Evolutionary conservation across 1,284 basidiomycete genomes (phyloP).

Genomic region (Apiotrichum sp.): DNA sequence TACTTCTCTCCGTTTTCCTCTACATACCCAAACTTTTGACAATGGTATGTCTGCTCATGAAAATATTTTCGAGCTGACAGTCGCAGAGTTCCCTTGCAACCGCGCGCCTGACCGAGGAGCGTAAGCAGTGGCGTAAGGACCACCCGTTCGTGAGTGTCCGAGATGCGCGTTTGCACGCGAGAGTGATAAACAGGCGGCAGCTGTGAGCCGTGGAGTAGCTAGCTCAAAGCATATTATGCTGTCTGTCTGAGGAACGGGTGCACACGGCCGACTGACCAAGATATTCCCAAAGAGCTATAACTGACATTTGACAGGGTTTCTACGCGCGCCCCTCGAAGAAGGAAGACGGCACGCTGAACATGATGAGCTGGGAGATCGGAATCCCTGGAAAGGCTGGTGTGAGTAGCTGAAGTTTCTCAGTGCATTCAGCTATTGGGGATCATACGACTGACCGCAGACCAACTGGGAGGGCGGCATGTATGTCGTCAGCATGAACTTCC

Average conservation of each 20-base stretch:
- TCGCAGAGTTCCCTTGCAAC: conserved; percentile 29
- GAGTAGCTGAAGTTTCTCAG: conserved; percentile 40
- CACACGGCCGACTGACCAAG: no score
- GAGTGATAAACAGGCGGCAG: background rate
- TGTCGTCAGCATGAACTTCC: conserved; percentile 89
- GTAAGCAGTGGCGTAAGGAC: conserved; percentile 98
- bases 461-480: conserved; percentile 94
- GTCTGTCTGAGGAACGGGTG: no score
- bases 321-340: conserved; percentile 87
- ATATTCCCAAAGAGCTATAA: background rate
- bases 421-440: background rate
- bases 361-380: conserved; percentile 97
- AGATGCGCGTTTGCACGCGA: background rate
- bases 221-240: no score
- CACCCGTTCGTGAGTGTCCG: conserved; percentile 83
- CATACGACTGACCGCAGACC: conserved; percentile 57
- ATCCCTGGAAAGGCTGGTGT: conserved; percentile 81
- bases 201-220: no score
- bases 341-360: conserved; percentile 86
- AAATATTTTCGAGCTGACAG: background rate
- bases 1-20: background rate
- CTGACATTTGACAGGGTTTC: conserved; percentile 65
- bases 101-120: conserved; percentile 65
- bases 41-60: background rate
- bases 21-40: background rate